Evolutionary conservation across 306 rosid genomes (phyloP).

Genomic region (Glycyrrhiza uralensis): DNA sequence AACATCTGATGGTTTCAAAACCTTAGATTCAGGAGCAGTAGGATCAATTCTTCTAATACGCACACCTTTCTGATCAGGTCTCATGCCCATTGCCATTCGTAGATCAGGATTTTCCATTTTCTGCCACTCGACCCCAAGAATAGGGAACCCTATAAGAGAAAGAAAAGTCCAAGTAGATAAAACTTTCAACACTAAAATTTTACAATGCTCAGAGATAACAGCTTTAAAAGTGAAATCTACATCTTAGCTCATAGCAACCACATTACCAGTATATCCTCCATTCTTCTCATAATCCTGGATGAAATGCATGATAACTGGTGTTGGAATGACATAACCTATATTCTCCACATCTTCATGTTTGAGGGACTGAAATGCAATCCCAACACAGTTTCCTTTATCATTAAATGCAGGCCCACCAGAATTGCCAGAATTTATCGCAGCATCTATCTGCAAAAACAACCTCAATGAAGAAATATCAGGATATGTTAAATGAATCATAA

Average conservation of each 20-base stretch:
- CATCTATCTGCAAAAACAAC: conserved; percentile 68
- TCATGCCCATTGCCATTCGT: conserved; percentile 76
- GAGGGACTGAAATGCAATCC: conserved; percentile 97
- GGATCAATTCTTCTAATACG: conserved; percentile 94
- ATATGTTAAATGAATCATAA: neutral
- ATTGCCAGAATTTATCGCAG: conserved; percentile 96
- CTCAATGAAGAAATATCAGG: conserved; percentile 17
- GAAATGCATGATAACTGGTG: conserved; percentile 93
- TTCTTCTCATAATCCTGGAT: conserved; percentile 88
- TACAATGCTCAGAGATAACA: neutral
- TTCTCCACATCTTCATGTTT: conserved; percentile 93
- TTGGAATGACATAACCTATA: conserved; percentile 94
- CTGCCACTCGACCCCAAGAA: conserved; percentile 98
- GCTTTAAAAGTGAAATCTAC: conserved; percentile 13
- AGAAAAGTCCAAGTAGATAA: conserved; percentile 5
- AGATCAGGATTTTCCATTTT: conserved; percentile 99
- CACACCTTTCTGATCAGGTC: conserved; percentile 88
- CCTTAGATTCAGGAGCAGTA: conserved; percentile 73
- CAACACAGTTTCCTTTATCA: conserved; percentile 89
- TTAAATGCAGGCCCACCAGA: conserved; percentile 99
- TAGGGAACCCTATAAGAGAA: conserved; percentile 70
- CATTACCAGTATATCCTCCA: conserved; percentile 78
- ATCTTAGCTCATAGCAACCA: conserved; percentile 22
- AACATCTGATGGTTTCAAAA: conserved; percentile 91
- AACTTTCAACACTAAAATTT: neutral